Conservation (phyloP, 345 rosid species). For the Pistacia vera region DNA sequence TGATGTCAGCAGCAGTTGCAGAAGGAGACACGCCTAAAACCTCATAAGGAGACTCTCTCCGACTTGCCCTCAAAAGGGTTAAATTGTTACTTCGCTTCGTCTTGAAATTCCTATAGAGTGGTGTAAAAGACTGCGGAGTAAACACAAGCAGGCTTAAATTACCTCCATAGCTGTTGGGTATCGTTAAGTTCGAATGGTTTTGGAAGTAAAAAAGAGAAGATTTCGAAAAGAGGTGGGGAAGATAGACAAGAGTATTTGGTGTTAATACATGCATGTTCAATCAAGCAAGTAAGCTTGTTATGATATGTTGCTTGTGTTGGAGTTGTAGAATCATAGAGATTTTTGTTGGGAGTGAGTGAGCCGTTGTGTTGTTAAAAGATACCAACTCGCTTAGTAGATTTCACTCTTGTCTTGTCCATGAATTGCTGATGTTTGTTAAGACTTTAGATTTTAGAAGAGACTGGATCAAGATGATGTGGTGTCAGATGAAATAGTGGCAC, state of each 20-base stretch:
- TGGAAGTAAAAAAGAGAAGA: constrained; percentile 33
- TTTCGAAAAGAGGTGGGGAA: constrained; percentile 40
- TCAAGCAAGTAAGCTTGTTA: neutral
- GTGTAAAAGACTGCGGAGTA: constrained; percentile 16
- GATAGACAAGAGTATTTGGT: constrained; percentile 30
- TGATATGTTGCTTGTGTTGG: neutral
- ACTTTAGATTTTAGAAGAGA: neutral
- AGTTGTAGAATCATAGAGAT: neutral
- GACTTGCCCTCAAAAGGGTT: constrained; percentile 48
- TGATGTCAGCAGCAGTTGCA: constrained; percentile 80
- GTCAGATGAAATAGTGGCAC: no score
- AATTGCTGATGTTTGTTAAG: no score
- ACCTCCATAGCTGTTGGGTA: constrained; percentile 37
- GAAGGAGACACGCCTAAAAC: constrained; percentile 78
- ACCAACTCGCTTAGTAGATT: neutral
- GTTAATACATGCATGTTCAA: constrained; percentile 35
- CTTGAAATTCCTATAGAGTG: constrained; percentile 26
- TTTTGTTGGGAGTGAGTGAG: neutral
- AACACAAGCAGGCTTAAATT: constrained; percentile 20
- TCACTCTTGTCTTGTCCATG: neutral
- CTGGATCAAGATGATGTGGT: neutral
- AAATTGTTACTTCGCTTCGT: constrained; percentile 35
- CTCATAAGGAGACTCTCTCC: constrained; percentile 82
- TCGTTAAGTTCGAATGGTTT: constrained; percentile 29
- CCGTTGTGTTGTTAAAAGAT: neutral